A percentile compares a stretch with the other conserved stretches of the same genome.
Evolutionary conservation across 345 rosid species (phyloP).

Genomic region (Bruguiera gymnorhiza): DNA sequence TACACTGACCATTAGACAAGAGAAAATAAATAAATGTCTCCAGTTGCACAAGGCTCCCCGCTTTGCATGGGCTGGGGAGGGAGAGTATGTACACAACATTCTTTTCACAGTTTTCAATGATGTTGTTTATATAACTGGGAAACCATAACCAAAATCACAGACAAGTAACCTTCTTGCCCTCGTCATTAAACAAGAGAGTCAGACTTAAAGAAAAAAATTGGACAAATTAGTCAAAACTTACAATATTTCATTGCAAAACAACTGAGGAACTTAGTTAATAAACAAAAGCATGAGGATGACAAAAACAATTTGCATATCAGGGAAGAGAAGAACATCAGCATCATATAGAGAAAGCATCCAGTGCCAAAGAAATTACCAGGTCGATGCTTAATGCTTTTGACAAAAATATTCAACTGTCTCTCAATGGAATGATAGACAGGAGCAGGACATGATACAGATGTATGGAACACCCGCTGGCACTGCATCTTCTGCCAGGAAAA

Average conservation of each 20-base stretch:
- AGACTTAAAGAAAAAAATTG: too few species aligned
- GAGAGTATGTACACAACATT: too few species aligned
- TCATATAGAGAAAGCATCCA: background rate
- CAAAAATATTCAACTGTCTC: constrained; percentile 45
- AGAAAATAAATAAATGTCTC: too few species aligned
- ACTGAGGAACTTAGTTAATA: background rate
- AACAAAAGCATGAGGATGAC: background rate
- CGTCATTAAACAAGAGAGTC: too few species aligned
- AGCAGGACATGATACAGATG: constrained; percentile 63
- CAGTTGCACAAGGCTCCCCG: too few species aligned
- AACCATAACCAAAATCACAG: too few species aligned
- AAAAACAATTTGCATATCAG: background rate
- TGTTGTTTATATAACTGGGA: too few species aligned
- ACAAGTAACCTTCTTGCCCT: too few species aligned
- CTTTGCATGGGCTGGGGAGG: too few species aligned
- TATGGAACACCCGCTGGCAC: constrained; percentile 74
- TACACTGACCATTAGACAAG: too few species aligned
- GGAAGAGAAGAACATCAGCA: constrained; percentile 6
- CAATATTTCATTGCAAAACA: background rate
- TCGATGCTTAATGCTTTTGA: constrained; percentile 36
- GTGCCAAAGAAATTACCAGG: constrained; percentile 41
- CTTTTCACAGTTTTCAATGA: too few species aligned
- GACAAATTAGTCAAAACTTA: background rate
- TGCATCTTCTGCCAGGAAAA: constrained; percentile 76
- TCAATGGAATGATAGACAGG: constrained; percentile 54